These are phyloP conservation scores for Candida oleophila DNA, from an alignment of 805 yeast genomes.

Conservation along the genomic window DNA sequence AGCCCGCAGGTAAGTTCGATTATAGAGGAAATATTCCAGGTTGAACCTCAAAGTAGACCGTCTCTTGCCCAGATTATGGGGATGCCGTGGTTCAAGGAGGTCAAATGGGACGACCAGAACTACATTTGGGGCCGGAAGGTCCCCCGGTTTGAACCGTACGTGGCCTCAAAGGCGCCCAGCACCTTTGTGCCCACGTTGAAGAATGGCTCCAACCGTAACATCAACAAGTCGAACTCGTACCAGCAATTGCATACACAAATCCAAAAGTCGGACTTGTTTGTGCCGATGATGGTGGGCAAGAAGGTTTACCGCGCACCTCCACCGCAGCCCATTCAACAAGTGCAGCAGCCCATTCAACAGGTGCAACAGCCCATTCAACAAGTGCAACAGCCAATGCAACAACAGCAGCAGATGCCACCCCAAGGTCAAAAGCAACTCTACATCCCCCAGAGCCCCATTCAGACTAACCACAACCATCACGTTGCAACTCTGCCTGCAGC, in stretches of 20 bases:
- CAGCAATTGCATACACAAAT: constrained; percentile 41
- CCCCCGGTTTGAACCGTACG: constrained; percentile 30
- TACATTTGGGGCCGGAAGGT: constrained; percentile 39
- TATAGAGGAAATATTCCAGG: constrained; percentile 31
- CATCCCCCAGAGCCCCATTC: background rate
- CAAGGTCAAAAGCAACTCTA: background rate
- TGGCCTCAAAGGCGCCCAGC: constrained; percentile 6
- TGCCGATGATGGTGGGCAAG: constrained; percentile 4
- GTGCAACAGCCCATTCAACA: constrained; percentile 1
- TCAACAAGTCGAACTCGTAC: constrained; percentile 35
- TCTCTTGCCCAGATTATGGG: constrained; percentile 33
- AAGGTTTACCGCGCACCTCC: background rate
- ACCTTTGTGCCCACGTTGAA: constrained; percentile 25
- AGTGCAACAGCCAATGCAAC: background rate
- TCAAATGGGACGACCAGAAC: constrained; percentile 40
- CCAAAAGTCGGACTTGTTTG: constrained; percentile 3
- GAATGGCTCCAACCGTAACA: constrained; percentile 35
- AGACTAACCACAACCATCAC: background rate
- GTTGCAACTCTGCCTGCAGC: background rate
- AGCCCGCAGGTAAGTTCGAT: constrained; percentile 32
- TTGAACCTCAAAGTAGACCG: constrained; percentile 31
- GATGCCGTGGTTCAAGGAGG: constrained; percentile 36
- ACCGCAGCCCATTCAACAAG: background rate
- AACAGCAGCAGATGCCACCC: constrained; percentile 6
- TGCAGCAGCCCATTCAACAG: constrained; percentile 2